phyloP scores from a whole-genome alignment of 495 filamentous ascomycete genomes.

The Neurospora sp. region DNA sequence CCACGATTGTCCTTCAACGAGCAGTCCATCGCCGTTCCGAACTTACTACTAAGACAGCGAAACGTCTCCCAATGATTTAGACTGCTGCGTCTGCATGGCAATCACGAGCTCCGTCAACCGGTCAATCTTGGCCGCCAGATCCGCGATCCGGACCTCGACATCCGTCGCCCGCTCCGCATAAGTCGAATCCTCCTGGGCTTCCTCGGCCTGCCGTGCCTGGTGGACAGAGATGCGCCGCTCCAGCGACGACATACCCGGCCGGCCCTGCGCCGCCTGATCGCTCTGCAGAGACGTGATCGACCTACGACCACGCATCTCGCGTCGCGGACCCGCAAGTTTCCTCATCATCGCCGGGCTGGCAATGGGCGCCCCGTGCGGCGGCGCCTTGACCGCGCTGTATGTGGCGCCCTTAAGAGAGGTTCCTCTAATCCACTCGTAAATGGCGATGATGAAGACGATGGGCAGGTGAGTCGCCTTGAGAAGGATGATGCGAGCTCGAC shows the following conservation, averaged over 20 bases:
- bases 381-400: conserved; percentile 20
- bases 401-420: conserved; percentile 24
- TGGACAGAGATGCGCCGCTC: neutral
- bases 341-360: conserved; percentile 6
- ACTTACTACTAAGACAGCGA: conserved; percentile 5
- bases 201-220: conserved; percentile 9
- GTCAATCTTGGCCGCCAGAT: conserved; percentile 38
- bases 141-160: conserved; percentile 33
- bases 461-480: conserved; percentile 55
- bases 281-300: conserved; percentile 8
- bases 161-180: conserved; percentile 21
- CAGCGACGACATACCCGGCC: neutral
- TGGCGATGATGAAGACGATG: conserved; percentile 39
- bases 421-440: conserved; percentile 35
- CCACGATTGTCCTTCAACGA: neutral
- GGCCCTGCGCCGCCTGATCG: neutral
- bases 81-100: conserved; percentile 23
- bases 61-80: conserved; percentile 12
- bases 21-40: neutral
- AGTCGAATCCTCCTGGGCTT: conserved; percentile 18
- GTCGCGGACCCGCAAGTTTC: conserved; percentile 4
- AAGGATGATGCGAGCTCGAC: conserved; percentile 63
- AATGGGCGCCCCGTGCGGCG: conserved; percentile 5
- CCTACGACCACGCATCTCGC: neutral
- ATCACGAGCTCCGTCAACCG: conserved; percentile 33